Percentiles rank a stretch among this genome's conserved stretches.
Conservation (phyloP, 352 stramenopile genomes). For the Stramenopiles sp. region DNA sequence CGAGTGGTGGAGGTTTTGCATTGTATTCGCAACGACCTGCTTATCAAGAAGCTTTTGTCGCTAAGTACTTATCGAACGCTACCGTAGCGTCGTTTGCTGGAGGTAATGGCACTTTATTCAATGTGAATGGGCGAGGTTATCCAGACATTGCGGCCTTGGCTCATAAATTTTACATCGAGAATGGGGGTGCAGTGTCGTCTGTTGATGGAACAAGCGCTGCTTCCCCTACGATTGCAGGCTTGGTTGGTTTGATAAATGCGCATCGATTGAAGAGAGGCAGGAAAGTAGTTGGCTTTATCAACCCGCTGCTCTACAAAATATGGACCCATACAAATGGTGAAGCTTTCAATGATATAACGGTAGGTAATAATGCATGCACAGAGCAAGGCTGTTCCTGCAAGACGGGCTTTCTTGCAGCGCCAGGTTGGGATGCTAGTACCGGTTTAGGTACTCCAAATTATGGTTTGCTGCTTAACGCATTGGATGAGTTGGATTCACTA, state of each 20-base stretch:
- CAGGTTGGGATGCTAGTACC: slow-evolving; percentile 58
- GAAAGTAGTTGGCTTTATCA: slow-evolving; percentile 51
- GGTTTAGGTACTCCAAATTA: slow-evolving; percentile 61
- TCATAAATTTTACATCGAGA: slow-evolving; percentile 38
- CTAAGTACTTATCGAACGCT: slow-evolving; percentile 41
- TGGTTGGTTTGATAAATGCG: slow-evolving; percentile 65
- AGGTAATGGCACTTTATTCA: slow-evolving; percentile 37
- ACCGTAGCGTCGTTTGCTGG: slow-evolving; percentile 22
- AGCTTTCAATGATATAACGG: slow-evolving; percentile 56
- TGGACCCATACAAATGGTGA: slow-evolving; percentile 28
- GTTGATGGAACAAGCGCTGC: slow-evolving; percentile 50
- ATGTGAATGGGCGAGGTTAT: slow-evolving; percentile 51
- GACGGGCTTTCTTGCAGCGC: slow-evolving; percentile 47
- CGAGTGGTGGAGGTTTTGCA: slow-evolving; percentile 56
- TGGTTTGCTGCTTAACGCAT: slow-evolving; percentile 18
- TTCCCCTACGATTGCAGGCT: slow-evolving; percentile 48
- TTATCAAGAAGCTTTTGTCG: slow-evolving; percentile 43
- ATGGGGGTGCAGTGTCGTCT: slow-evolving; percentile 27
- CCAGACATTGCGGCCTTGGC: slow-evolving; percentile 58
- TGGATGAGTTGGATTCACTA: too few species aligned
- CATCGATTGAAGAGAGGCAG: slow-evolving; percentile 36
- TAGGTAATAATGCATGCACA: slow-evolving; percentile 44
- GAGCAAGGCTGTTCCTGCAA: slow-evolving; percentile 32
- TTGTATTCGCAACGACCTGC: slow-evolving; percentile 42
- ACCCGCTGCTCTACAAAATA: slow-evolving; percentile 53